Percentiles rank a stretch among this genome's conserved stretches.
Evolutionary conservation across 2,329 filamentous ascomycete species (phyloP).

Genomic region (Nothomitra cinnamomea): DNA sequence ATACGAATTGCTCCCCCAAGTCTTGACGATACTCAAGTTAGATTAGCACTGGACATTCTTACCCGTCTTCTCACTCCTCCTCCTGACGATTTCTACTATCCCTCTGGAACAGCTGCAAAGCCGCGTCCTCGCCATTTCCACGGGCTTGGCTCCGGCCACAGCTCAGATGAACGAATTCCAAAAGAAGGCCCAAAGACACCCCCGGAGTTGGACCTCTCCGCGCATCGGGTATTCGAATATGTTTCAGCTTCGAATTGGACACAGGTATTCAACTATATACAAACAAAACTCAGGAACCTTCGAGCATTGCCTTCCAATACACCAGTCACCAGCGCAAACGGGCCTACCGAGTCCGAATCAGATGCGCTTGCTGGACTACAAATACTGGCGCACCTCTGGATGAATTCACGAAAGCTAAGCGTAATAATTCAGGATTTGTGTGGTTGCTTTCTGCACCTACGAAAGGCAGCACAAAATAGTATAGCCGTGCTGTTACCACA

Average conservation of each 20-base stretch:
- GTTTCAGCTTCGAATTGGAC: constrained; percentile 48
- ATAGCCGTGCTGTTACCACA: constrained; percentile 45
- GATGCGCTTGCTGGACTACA: constrained; percentile 36
- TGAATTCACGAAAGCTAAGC: constrained; percentile 43
- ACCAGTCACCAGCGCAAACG: constrained; percentile 33
- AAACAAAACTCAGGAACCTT: constrained; percentile 33
- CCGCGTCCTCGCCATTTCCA: constrained; percentile 1
- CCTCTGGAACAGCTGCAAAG: neutral
- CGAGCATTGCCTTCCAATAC: constrained; percentile 18
- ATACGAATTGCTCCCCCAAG: neutral
- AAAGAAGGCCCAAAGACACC: constrained; percentile 5
- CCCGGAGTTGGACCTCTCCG: constrained; percentile 13
- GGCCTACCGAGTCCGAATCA: constrained; percentile 9
- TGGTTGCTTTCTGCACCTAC: constrained; percentile 48
- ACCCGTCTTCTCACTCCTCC: constrained; percentile 1
- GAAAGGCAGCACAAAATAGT: constrained; percentile 45
- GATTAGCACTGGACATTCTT: neutral
- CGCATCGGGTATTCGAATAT: constrained; percentile 36
- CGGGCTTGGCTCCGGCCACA: constrained; percentile 2
- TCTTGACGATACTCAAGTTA: constrained; percentile 1
- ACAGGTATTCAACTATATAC: constrained; percentile 40
- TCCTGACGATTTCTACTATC: constrained; percentile 4
- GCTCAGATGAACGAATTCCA: constrained; percentile 7
- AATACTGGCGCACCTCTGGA: constrained; percentile 46
- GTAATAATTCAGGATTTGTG: constrained; percentile 48